These are phyloP conservation scores for Teratosphaeria zuluensis DNA, from an alignment of 2,329 filamentous ascomycete species.

Conservation along the genomic window DNA sequence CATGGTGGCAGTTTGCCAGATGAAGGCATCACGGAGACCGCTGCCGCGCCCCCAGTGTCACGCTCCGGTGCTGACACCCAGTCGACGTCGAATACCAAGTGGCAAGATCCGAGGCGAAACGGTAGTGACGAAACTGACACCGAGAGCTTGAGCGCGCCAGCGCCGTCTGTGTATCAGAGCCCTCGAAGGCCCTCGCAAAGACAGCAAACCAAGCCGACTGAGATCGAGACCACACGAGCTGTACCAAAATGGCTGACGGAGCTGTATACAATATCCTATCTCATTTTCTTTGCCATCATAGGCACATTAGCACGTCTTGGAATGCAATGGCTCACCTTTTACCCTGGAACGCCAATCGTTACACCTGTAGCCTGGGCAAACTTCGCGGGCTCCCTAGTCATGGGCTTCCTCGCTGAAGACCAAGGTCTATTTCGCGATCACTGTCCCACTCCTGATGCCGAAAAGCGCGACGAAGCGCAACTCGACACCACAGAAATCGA, in stretches of 20 bases:
- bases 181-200: constrained; percentile 6
- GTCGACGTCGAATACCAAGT: background rate
- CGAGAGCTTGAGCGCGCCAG: background rate
- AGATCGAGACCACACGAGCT: background rate
- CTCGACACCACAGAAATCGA: constrained; percentile 15
- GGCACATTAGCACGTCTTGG: constrained; percentile 78
- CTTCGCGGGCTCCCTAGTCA: constrained; percentile 66
- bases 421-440: constrained; percentile 62
- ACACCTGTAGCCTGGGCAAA: constrained; percentile 82
- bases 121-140: constrained; percentile 3
- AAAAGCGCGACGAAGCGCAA: constrained; percentile 23
- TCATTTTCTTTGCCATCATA: constrained; percentile 74
- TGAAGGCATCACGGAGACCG: constrained; percentile 6
- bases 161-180: background rate
- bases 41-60: constrained; percentile 9
- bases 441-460: constrained; percentile 33
- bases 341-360: constrained; percentile 64
- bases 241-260: constrained; percentile 28
- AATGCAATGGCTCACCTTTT: constrained; percentile 67
- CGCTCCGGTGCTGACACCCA: background rate
- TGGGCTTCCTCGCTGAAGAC: constrained; percentile 81
- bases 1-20: background rate
- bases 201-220: constrained; percentile 7
- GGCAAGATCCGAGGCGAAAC: background rate
- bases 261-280: constrained; percentile 62